A percentile compares a stretch with the other conserved stretches of the same genome.
Evolutionary conservation across 495 filamentous ascomycete genomes (phyloP).

Genomic region (Lentithecium fluviatile): DNA sequence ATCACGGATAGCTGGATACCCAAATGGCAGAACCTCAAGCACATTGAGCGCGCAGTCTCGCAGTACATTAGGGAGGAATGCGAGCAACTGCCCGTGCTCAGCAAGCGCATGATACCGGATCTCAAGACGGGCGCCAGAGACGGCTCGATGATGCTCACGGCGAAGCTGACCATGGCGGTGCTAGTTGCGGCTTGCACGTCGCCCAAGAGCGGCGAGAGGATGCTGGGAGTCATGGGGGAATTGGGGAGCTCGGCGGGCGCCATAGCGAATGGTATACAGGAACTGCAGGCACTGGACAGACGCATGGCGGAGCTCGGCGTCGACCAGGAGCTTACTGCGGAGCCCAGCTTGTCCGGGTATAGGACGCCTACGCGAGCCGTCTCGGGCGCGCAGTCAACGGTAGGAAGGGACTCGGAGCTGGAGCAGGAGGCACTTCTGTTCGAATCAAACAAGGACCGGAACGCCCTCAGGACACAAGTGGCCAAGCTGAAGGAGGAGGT

Average conservation of each 20-base stretch:
- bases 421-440: slow-evolving; percentile 40
- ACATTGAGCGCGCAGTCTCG: slow-evolving; percentile 63
- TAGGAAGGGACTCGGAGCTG: slow-evolving; percentile 41
- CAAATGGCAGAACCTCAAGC: slow-evolving; percentile 56
- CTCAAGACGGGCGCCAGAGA: slow-evolving; percentile 60
- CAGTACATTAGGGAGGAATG: slow-evolving; percentile 64
- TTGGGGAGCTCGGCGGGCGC: slow-evolving; percentile 36
- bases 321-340: slow-evolving; percentile 30
- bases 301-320: slow-evolving; percentile 32
- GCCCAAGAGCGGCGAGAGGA: slow-evolving; percentile 40
- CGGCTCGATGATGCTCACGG: slow-evolving; percentile 32
- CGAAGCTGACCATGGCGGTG: slow-evolving; percentile 40
- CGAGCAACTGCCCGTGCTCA: slow-evolving; percentile 51
- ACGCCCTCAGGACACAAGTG: slow-evolving; percentile 20
- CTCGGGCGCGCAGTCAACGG: slow-evolving; percentile 14
- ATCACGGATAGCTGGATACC: slow-evolving; percentile 31
- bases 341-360: slow-evolving; percentile 24
- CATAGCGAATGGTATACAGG: slow-evolving; percentile 40
- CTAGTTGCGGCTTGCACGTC: slow-evolving; percentile 42
- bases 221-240: slow-evolving; percentile 40
- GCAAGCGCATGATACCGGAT: slow-evolving; percentile 51
- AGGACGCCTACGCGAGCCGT: slow-evolving; percentile 26
- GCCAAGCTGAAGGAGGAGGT: slow-evolving; percentile 33
- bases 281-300: slow-evolving; percentile 39
- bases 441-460: slow-evolving; percentile 32